These are phyloP conservation scores for Tylopilus intermedius DNA, from an alignment of 768 basidiomycete species.

Conservation along the genomic window DNA sequence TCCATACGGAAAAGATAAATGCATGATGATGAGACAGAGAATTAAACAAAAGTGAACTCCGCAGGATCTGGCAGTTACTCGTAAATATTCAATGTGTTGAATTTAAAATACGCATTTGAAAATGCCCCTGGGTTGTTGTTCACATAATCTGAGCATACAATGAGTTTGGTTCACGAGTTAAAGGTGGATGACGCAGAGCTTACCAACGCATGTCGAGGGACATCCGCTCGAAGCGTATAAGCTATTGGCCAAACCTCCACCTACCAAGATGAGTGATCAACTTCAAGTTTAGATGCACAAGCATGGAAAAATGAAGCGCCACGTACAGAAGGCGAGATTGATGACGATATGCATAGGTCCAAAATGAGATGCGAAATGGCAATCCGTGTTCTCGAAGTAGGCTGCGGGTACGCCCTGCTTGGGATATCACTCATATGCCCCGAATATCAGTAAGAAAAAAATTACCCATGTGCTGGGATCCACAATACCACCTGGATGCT, in stretches of 20 bases:
- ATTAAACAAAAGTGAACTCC: too few species aligned
- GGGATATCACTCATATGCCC: not conserved
- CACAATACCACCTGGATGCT: conserved; percentile 15
- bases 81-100: conserved; percentile 24
- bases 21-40: too few species aligned
- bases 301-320: not conserved
- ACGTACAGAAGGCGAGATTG: conserved; percentile 20
- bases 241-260: conserved; percentile 29
- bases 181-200: not conserved
- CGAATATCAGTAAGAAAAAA: not conserved
- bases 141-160: conserved; percentile 30
- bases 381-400: conserved; percentile 11
- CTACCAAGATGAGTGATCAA: conserved; percentile 4
- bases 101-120: conserved; percentile 20
- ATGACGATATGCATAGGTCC: conserved; percentile 21
- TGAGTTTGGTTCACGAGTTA: conserved; percentile 17
- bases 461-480: conserved; percentile 26
- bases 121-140: conserved; percentile 2
- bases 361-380: conserved; percentile 15
- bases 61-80: not conserved
- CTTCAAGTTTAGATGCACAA: not conserved
- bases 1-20: too few species aligned
- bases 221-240: conserved; percentile 18
- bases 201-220: conserved; percentile 27
- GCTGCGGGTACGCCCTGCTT: conserved; percentile 15